A percentile compares a stretch with the other conserved stretches of the same genome.
phyloP scores from a whole-genome alignment of 257 asterid genomes.

The Solanum neorickii region DNA sequence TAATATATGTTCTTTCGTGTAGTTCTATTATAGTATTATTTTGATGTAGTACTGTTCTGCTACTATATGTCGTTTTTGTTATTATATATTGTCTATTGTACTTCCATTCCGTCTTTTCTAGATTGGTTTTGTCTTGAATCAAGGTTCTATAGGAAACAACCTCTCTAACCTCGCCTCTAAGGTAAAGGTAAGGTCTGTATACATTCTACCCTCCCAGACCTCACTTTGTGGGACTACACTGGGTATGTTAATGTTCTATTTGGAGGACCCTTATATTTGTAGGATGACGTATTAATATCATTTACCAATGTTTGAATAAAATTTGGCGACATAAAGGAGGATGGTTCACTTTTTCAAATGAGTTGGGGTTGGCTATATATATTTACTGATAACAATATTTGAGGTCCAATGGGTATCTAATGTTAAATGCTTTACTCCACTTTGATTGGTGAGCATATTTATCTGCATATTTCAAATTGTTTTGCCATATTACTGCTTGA shows the following conservation, averaged over 20 bases:
- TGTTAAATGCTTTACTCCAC: background rate
- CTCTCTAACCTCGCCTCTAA: background rate
- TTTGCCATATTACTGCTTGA: background rate
- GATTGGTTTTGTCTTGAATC: accelerated
- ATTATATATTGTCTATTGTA: background rate
- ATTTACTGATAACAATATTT: background rate
- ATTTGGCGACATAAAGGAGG: background rate
- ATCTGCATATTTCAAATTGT: background rate
- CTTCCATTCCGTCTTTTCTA: background rate
- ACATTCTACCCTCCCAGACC: background rate
- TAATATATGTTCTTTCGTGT: background rate
- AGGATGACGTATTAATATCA: too few relatives aligned
- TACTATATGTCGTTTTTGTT: background rate
- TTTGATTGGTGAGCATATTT: background rate
- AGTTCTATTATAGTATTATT: background rate
- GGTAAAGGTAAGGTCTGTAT: background rate
- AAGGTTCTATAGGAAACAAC: background rate
- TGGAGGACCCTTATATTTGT: background rate
- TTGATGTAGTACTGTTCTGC: background rate
- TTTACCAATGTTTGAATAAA: background rate
- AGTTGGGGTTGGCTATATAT: background rate
- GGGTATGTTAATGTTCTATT: background rate
- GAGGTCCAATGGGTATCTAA: background rate
- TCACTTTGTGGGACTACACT: background rate
- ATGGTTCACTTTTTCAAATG: background rate